These are phyloP conservation scores for Pyrenochaeta sp. DNA, from an alignment of 2,329 filamentous ascomycete species.

Conservation along the genomic window DNA sequence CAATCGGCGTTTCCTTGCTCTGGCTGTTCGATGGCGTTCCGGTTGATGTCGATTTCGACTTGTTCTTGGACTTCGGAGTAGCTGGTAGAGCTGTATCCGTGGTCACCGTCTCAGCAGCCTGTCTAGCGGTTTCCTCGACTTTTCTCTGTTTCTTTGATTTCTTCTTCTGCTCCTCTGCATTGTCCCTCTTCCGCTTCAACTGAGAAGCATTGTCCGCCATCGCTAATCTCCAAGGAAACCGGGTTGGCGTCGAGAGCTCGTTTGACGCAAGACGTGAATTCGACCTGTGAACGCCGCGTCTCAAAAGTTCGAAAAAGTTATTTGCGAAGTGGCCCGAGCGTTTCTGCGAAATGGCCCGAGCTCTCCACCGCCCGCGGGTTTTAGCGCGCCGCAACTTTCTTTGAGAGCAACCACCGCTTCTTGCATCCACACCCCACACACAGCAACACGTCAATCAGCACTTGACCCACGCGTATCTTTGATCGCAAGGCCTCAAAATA, in stretches of 20 bases:
- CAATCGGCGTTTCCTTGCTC: conserved; percentile 12
- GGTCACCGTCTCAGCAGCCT: conserved; percentile 20
- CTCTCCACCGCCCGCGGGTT: conserved; percentile 40
- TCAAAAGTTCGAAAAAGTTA: conserved; percentile 31
- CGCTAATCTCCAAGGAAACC: background rate
- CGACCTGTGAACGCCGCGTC: background rate
- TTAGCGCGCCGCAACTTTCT: conserved; percentile 44
- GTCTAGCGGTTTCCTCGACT: conserved; percentile 24
- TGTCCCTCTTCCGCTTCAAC: conserved; percentile 42
- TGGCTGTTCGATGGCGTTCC: conserved; percentile 9
- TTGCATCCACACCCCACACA: conserved; percentile 12
- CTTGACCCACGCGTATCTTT: too few species aligned
- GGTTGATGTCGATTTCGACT: conserved; percentile 18
- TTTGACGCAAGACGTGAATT: background rate
- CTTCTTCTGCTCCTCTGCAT: conserved; percentile 34
- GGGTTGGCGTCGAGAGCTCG: background rate
- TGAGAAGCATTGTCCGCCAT: conserved; percentile 38
- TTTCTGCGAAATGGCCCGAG: conserved; percentile 37
- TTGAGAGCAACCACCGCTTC: conserved; percentile 33
- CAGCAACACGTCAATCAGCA: too few species aligned
- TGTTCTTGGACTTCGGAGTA: conserved; percentile 17
- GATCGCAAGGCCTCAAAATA: too few species aligned
- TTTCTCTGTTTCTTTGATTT: conserved; percentile 39
- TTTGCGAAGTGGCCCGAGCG: conserved; percentile 34
- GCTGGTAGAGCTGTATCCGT: conserved; percentile 18